phyloP scores from a whole-genome alignment of 305 asterid genomes.

The Plantago lanceolata region DNA sequence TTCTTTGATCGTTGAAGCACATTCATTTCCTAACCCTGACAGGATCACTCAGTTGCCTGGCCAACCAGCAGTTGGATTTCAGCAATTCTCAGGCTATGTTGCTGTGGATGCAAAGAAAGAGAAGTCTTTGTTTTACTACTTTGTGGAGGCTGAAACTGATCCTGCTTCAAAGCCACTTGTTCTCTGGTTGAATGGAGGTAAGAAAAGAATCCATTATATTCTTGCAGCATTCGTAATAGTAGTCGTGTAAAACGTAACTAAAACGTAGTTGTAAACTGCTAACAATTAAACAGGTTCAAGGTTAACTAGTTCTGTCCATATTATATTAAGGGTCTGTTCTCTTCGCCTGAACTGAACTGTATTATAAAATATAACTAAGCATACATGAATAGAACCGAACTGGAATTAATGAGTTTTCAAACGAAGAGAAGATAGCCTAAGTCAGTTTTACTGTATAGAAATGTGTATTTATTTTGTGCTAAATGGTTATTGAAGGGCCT shows the following conservation, averaged over 20 bases:
- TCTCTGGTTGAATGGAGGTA: conserved; percentile 75
- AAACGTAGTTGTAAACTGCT: too few relatives aligned
- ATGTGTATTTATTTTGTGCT: conserved; percentile 9
- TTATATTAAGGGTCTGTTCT: too few relatives aligned
- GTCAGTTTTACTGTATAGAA: background rate
- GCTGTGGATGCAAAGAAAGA: conserved; percentile 45
- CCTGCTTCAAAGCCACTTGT: conserved; percentile 59
- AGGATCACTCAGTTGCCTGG: conserved; percentile 52
- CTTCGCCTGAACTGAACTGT: too few relatives aligned
- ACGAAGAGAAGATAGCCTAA: too few relatives aligned
- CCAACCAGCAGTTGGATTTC: conserved; percentile 53
- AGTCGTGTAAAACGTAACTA: too few relatives aligned
- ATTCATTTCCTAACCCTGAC: conserved; percentile 40
- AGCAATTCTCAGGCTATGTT: conserved; percentile 60
- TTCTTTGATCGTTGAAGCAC: conserved; percentile 26
- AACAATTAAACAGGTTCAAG: too few relatives aligned
- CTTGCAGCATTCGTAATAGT: too few relatives aligned
- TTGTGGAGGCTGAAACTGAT: conserved; percentile 57
- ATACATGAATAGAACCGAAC: too few relatives aligned
- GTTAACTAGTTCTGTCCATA: too few relatives aligned
- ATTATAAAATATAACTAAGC: too few relatives aligned
- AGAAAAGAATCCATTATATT: too few relatives aligned
- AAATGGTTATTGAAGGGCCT: conserved; percentile 40
- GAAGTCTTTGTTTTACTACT: conserved; percentile 59
- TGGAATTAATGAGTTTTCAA: too few relatives aligned